Percentiles rank a stretch among this genome's conserved stretches.
phyloP scores from a whole-genome alignment of 305 asterid species.

The Fraxinus albicans region DNA sequence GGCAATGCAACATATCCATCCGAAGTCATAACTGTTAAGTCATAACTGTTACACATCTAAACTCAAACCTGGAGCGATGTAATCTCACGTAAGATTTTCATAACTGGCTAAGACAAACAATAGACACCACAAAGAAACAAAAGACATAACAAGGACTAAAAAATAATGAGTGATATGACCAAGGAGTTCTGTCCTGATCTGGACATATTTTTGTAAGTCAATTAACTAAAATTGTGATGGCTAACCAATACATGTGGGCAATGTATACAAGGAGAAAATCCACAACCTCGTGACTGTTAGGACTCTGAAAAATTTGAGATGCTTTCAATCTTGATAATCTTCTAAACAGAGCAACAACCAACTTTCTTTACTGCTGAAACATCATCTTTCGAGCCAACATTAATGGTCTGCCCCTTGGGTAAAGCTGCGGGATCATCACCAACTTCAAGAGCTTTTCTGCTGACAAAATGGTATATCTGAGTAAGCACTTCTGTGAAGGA shows the following conservation, averaged over 20 bases:
- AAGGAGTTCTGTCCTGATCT: neutral
- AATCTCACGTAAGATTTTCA: neutral
- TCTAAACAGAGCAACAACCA: conserved; percentile 46
- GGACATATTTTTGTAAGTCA: conserved; percentile 8
- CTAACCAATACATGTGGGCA: conserved; percentile 8
- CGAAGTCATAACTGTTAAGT: neutral
- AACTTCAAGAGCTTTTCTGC: conserved; percentile 42
- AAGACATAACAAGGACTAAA: neutral
- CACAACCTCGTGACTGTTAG: neutral
- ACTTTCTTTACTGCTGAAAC: conserved; percentile 45
- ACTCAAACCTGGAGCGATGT: neutral
- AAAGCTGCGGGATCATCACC: conserved; percentile 36
- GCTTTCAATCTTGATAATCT: neutral
- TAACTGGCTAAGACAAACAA: neutral
- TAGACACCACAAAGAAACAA: conserved; percentile 12
- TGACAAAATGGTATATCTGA: conserved; percentile 33
- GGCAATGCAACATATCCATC: neutral
- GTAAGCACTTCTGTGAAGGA: conserved; percentile 52
- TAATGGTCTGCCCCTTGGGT: conserved; percentile 48
- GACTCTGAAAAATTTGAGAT: neutral
- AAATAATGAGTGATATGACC: neutral
- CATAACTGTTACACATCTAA: neutral
- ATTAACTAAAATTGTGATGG: conserved; percentile 7
- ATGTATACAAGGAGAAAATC: conserved; percentile 12
- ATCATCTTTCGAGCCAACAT: conserved; percentile 36